Conservation (phyloP, 495 filamentous ascomycete genomes). For the Ascodesmis nigricans region DNA sequence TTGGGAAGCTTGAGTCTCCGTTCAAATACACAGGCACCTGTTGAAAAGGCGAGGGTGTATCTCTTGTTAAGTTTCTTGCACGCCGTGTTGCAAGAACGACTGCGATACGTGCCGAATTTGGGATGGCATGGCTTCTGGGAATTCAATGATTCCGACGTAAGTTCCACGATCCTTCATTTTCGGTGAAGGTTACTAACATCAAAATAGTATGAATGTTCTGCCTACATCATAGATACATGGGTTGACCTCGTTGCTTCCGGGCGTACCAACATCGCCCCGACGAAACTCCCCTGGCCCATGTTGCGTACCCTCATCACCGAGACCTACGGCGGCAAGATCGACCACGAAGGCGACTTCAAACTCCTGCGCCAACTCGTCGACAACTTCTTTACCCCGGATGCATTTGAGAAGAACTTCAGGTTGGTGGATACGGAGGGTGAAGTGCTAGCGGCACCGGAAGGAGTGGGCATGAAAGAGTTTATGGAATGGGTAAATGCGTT, state of each 20-base stretch:
- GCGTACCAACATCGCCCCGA: constrained; percentile 75
- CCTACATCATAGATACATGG: constrained; percentile 91
- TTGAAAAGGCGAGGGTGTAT: constrained; percentile 80
- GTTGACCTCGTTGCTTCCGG: constrained; percentile 57
- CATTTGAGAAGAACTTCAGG: constrained; percentile 79
- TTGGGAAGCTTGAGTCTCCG: constrained; percentile 60
- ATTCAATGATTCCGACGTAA: constrained; percentile 98
- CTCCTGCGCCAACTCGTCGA: constrained; percentile 50
- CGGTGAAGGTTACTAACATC: constrained; percentile 20
- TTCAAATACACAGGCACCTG: constrained; percentile 50
- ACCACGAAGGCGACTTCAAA: constrained; percentile 68
- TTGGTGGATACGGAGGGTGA: constrained; percentile 42
- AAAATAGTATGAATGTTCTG: constrained; percentile 79
- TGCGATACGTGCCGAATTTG: constrained; percentile 83
- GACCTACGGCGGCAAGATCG: constrained; percentile 95
- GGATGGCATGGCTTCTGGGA: constrained; percentile 99
- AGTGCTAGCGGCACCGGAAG: constrained; percentile 49
- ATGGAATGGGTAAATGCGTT: constrained; percentile 76
- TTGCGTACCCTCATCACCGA: constrained; percentile 77
- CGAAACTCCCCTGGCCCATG: constrained; percentile 94
- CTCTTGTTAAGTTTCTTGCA: constrained; percentile 84
- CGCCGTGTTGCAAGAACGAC: constrained; percentile 82
- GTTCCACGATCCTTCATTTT: constrained; percentile 27
- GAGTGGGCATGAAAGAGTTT: constrained; percentile 68
- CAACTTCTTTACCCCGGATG: constrained; percentile 55